Evolutionary conservation across 495 filamentous ascomycete genomes (phyloP).

Genomic region (Talaromyces stipitatus): DNA sequence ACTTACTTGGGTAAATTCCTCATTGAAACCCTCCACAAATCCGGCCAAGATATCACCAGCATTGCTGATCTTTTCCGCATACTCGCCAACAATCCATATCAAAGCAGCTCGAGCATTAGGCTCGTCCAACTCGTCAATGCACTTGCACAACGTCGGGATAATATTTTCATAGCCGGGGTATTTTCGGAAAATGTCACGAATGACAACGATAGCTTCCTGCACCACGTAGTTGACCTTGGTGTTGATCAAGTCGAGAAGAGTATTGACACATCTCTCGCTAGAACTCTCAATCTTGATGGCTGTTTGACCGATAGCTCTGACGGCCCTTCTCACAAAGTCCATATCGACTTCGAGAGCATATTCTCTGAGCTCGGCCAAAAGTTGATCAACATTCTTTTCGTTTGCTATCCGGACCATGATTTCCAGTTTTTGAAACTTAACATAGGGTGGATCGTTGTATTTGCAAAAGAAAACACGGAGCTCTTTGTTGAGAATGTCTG

Average conservation of each 20-base stretch:
- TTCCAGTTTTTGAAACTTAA: conserved; percentile 95
- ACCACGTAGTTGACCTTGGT: conserved; percentile 99
- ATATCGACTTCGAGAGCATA: conserved; percentile 98
- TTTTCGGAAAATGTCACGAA: conserved; percentile 97
- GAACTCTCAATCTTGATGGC: conserved; percentile 96
- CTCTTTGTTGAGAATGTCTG: conserved; percentile 94
- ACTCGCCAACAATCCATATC: conserved; percentile 98
- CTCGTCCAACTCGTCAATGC: conserved; percentile 95
- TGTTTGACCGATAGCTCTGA: conserved; percentile 92
- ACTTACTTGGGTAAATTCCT: conserved; percentile 78
- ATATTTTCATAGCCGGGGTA: conserved; percentile 98
- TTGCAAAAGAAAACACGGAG: conserved; percentile 99
- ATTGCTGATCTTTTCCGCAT: conserved; percentile 98
- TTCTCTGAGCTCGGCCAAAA: conserved; percentile 89
- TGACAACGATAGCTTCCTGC: conserved; percentile 94
- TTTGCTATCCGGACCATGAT: conserved; percentile 99
- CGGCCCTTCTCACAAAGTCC: conserved; percentile 92
- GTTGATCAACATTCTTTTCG: conserved; percentile 91
- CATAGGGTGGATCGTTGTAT: conserved; percentile 96
- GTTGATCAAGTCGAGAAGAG: conserved; percentile 84
- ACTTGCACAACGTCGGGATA: conserved; percentile 91
- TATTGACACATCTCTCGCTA: conserved; percentile 91
- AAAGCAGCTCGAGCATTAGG: conserved; percentile 84
- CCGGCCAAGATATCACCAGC: conserved; percentile 81
- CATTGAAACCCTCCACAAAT: conserved; percentile 87